Evolutionary conservation across 495 filamentous ascomycete genomes (phyloP).

Genomic region (Neurospora sp.): DNA sequence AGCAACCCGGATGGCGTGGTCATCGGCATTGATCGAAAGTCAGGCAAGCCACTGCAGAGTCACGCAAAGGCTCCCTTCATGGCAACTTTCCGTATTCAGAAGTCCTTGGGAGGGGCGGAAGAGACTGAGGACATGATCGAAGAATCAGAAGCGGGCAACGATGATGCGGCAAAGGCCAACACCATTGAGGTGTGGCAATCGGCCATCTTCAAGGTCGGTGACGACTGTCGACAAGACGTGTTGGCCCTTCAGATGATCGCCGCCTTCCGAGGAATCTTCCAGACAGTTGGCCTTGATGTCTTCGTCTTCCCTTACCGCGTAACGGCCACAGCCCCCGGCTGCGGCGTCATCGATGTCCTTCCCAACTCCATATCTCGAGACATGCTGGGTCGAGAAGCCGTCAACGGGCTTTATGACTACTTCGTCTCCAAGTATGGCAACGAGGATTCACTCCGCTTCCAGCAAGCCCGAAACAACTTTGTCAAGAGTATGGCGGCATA

Average conservation of each 20-base stretch:
- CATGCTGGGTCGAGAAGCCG: conserved; percentile 95
- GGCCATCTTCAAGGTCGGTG: conserved; percentile 98
- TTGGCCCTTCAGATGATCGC: conserved; percentile 96
- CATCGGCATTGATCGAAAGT: conserved; percentile 94
- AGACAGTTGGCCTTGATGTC: conserved; percentile 85
- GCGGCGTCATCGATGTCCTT: conserved; percentile 94
- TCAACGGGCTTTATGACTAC: conserved; percentile 96
- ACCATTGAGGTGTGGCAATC: conserved; percentile 95
- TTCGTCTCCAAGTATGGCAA: conserved; percentile 95
- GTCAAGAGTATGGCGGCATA: conserved; percentile 99
- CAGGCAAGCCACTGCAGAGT: conserved; percentile 90
- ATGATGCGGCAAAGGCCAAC: conserved; percentile 23
- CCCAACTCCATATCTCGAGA: conserved; percentile 97
- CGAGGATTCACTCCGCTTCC: conserved; percentile 87
- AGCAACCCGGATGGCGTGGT: conserved; percentile 96
- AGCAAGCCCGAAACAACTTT: conserved; percentile 92
- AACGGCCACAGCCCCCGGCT: conserved; percentile 95
- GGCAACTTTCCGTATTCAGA: conserved; percentile 95
- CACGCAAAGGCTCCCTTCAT: conserved; percentile 98
- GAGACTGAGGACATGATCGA: conserved; percentile 36
- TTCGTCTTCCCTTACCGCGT: conserved; percentile 97
- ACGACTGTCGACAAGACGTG: conserved; percentile 96
- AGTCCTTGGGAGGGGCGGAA: conserved; percentile 47
- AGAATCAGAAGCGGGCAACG: conserved; percentile 25
- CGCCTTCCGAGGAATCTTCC: conserved; percentile 92